Percentiles rank a stretch among this genome's conserved stretches.
phyloP scores from a whole-genome alignment of 2,329 filamentous ascomycete genomes.

The Claviceps sp. region DNA sequence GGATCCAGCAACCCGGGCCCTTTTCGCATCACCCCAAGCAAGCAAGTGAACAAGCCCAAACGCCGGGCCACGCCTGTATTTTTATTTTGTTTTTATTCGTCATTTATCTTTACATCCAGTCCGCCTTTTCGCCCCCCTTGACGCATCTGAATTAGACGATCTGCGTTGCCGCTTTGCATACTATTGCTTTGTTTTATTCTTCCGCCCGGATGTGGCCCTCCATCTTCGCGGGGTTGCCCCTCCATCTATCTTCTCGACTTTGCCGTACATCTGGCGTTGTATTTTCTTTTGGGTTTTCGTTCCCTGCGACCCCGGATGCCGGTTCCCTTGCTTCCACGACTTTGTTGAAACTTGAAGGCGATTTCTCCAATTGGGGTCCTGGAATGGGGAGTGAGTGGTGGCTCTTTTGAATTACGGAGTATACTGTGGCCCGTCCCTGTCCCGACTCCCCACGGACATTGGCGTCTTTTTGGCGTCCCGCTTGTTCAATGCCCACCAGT shows the following conservation, averaged over 20 bases:
- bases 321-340: not conserved
- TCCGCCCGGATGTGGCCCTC: not conserved
- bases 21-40: slow-evolving; percentile 4
- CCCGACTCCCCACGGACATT: slow-evolving; percentile 1
- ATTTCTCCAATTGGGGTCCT: not conserved
- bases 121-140: not conserved
- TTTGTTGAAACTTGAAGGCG: not conserved
- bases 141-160: not conserved
- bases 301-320: not conserved
- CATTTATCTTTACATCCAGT: not conserved
- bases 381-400: slow-evolving; percentile 4
- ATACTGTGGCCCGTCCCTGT: slow-evolving; percentile 1
- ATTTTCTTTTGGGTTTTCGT: not conserved
- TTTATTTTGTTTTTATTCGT: not conserved
- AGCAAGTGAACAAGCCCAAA: slow-evolving; percentile 2
- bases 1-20: slow-evolving; percentile 6
- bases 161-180: not conserved
- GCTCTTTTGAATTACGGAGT: slow-evolving; percentile 3
- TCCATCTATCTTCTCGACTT: not conserved
- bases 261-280: not conserved
- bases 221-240: not conserved
- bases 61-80: slow-evolving; percentile 4
- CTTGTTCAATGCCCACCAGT: not conserved
- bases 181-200: not conserved
- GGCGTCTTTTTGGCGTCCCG: slow-evolving; percentile 2